Base-by-base conservation (phyloP, 1,284 basidiomycete genomes). In the Gymnopus androsaceus region DNA sequence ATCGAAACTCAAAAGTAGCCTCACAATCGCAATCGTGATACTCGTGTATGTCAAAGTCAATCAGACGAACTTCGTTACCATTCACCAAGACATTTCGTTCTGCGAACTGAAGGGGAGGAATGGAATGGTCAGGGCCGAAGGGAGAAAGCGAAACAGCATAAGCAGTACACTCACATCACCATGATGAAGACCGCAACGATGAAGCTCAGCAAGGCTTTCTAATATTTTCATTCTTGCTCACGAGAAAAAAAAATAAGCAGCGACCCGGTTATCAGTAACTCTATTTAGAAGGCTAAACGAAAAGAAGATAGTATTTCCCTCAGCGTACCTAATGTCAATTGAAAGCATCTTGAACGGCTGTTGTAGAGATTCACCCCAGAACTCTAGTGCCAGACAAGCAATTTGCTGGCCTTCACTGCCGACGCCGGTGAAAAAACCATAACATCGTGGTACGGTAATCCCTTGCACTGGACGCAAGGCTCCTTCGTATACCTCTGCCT, bases 71-170 rank as follows among this genome's bases (percentile, higher is more conserved):
- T 45, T 73, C 71, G 9, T 69, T 69, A 41, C 70, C 64, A 31
- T 58, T 44, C 37, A 69, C 61, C 2, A 75, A 63, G 19, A 75
- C 67, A 45, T 75, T 74, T 34, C 73, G 61, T 57, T 75, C 73
- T 4, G 73, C 72, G 51, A 75, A 74, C 59, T 60, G n/a, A 33
- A 19, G 21, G 12, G 19, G 36, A 36, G 25, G 19, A 36, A 31
- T 41, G 3, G 15, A 54, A 25, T 17, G 28, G 36, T 23, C 30
- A 37, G n/a, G 23, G n/a, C 46, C 7, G 25, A 27, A 41, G 23
- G 17, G 17, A 3, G 40, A 44, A 21, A 38, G 17, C 1, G 40
- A 36, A 33, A 19, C 40, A 31, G 21, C 1, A 41, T 7, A 23
- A 41, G 21, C 17, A 4, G 11, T n/a, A 8, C 9, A 45, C 59